Base-by-base conservation (phyloP, 352 stramenopile genomes). In the Nothophytophthora sp. region DNA sequence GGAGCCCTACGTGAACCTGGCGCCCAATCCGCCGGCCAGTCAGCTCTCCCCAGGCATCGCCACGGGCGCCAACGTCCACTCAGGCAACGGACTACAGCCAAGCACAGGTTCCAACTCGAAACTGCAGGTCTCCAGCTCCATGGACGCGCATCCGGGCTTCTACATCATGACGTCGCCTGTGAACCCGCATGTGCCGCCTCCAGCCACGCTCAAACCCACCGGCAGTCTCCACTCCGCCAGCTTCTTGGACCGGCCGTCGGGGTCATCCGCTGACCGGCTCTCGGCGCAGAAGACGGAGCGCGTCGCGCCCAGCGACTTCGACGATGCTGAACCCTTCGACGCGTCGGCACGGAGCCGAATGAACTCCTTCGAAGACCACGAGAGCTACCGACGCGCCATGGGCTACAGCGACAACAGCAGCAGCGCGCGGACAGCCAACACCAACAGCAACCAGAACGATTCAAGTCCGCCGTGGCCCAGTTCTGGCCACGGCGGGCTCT, bases 141-240 rank as follows among this genome's bases (percentile, higher is more conserved):
- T 53, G 46, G 49, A 63, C 37, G 39, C 45, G 0, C 62, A 63
- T 22, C 20, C 42, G 3, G 42, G 51, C 11, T 63, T 68, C 39
- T 72, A 72, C 51, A 43, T 65, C 52, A 63, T 68, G 57, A 72
- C 62, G 57, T 72, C 62, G 22, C 60, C 60, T 7, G 34, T 55
- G 19, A 52, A 60, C 20, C 24, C 33, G 0, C 44, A 27, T 28
- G 13, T 23, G 10, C 37, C 40, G 19, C 43, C 49, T 18, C 45
- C 60, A 11, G 54, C 37, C 16, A 35, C 53, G 23, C 44, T 62
- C 8, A 57, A 57, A 25, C 51, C 51, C 12, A 60, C 42, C 4
- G 46, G 37, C 13, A 60, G 46, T 24, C 34, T 47, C 1, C 25
- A 11, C 7, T 58, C 54, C 2, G 29, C 25, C 19, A 60, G 54